Evolutionary conservation across 768 basidiomycete species (phyloP).

Genomic region (Leucogyrophana mollusca): DNA sequence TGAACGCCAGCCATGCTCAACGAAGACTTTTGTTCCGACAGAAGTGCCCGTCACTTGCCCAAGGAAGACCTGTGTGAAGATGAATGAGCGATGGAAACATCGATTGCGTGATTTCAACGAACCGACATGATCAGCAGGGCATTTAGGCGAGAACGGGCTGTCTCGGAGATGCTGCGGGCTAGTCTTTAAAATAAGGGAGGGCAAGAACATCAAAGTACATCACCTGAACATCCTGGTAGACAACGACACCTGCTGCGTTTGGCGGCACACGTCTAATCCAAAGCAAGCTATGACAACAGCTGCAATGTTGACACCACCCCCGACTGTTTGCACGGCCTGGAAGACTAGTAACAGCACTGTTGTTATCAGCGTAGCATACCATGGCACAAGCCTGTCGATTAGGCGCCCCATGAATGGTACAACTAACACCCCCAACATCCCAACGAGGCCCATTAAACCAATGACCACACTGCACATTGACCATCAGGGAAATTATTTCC

Average conservation of each 20-base stretch:
- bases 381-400: slow-evolving; percentile 29
- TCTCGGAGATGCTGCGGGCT: neutral
- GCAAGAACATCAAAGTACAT: neutral
- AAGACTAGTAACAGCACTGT: slow-evolving; percentile 16
- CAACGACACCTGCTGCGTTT: slow-evolving; percentile 32
- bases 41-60: slow-evolving; percentile 38
- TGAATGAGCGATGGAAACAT: neutral
- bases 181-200: neutral
- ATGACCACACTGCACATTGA: slow-evolving; percentile 30
- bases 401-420: slow-evolving; percentile 11
- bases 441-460: slow-evolving; percentile 41
- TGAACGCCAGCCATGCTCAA: slow-evolving; percentile 27
- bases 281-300: slow-evolving; percentile 33
- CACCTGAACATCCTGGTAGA: slow-evolving; percentile 1
- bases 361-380: slow-evolving; percentile 34
- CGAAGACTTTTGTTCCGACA: slow-evolving; percentile 33
- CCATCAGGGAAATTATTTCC: neutral
- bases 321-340: slow-evolving; percentile 27
- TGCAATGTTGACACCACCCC: slow-evolving; percentile 28
- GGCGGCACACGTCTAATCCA: slow-evolving; percentile 31
- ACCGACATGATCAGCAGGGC: slow-evolving; percentile 4
- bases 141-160: slow-evolving; percentile 4
- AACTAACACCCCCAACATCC: slow-evolving; percentile 28
- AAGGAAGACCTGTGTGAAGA: neutral
- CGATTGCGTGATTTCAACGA: neutral